Conservation (phyloP, 2,329 filamentous ascomycete species). For the Penicillium sp. region DNA sequence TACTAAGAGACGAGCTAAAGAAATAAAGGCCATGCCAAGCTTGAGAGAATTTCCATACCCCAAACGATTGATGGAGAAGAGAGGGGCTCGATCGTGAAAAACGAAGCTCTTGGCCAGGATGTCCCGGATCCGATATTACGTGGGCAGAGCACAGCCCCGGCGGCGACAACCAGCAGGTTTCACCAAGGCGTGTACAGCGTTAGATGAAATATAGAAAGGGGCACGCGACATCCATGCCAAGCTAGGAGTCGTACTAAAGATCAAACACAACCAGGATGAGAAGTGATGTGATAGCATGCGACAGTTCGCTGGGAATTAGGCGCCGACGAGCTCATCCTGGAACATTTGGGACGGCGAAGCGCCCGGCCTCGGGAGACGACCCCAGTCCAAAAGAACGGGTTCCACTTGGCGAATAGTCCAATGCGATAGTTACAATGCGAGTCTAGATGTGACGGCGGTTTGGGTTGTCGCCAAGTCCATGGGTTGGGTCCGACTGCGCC, state of each 20-base stretch:
- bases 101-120: not conserved
- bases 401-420: constrained; percentile 1
- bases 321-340: not conserved
- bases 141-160: not conserved
- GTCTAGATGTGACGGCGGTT: constrained; percentile 4
- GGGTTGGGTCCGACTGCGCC: constrained; percentile 9
- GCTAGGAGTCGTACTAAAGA: not conserved
- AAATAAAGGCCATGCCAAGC: constrained; percentile 4
- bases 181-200: not conserved
- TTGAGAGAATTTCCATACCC: not conserved
- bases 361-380: not conserved
- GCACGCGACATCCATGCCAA: not conserved
- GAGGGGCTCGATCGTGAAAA: not conserved
- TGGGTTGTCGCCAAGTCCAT: constrained; percentile 9
- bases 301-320: not conserved
- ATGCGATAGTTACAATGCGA: constrained; percentile 6
- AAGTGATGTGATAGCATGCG: not conserved
- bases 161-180: not conserved
- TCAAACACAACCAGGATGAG: not conserved
- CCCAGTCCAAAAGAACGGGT: not conserved
- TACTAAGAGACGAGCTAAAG: not conserved
- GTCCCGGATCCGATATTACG: not conserved
- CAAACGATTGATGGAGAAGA: not conserved
- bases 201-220: not conserved
- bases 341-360: not conserved